These are phyloP conservation scores for Penicillium mononematosum DNA, from an alignment of 495 filamentous ascomycete genomes.

Conservation along the genomic window DNA sequence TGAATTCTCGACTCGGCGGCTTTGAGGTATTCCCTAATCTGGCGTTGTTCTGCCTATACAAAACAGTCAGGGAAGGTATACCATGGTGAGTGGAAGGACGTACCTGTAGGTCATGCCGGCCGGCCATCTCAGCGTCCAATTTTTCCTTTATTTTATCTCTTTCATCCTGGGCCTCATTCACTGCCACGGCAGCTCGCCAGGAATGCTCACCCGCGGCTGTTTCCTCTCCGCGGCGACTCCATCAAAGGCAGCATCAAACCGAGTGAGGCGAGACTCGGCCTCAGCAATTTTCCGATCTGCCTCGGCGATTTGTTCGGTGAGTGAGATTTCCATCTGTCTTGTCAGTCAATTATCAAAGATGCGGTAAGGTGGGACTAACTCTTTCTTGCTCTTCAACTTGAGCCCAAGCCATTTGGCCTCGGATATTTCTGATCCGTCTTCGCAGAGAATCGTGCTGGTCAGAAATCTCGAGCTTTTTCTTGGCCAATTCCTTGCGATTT, in stretches of 20 bases:
- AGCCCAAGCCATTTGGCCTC: slow-evolving; percentile 67
- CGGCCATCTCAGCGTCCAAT: slow-evolving; percentile 40
- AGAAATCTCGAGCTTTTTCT: slow-evolving; percentile 54
- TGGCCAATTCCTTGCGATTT: slow-evolving; percentile 45
- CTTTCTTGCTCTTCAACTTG: slow-evolving; percentile 62
- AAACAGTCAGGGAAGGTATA: slow-evolving; percentile 1
- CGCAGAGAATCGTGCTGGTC: slow-evolving; percentile 58
- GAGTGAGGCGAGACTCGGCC: slow-evolving; percentile 39
- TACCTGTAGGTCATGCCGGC: slow-evolving; percentile 50
- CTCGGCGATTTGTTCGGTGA: slow-evolving; percentile 34
- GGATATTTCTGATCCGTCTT: slow-evolving; percentile 48
- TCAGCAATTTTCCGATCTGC: slow-evolving; percentile 41
- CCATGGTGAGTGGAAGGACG: not conserved
- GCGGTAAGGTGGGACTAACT: slow-evolving; percentile 20
- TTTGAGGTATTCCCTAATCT: slow-evolving; percentile 48
- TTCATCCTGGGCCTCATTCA: slow-evolving; percentile 46
- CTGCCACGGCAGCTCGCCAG: slow-evolving; percentile 47
- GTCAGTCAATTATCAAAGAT: not conserved
- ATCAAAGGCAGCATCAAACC: slow-evolving; percentile 44
- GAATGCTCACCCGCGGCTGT: slow-evolving; percentile 57
- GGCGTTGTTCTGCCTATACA: slow-evolving; percentile 50
- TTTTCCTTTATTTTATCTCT: slow-evolving; percentile 41
- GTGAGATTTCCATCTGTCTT: slow-evolving; percentile 34
- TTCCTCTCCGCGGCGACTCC: slow-evolving; percentile 44
- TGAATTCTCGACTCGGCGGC: slow-evolving; percentile 41